These are phyloP conservation scores for Syncephalastrum sp. DNA, from an alignment of 371 early-diverging fungal species.

Conservation along the genomic window DNA sequence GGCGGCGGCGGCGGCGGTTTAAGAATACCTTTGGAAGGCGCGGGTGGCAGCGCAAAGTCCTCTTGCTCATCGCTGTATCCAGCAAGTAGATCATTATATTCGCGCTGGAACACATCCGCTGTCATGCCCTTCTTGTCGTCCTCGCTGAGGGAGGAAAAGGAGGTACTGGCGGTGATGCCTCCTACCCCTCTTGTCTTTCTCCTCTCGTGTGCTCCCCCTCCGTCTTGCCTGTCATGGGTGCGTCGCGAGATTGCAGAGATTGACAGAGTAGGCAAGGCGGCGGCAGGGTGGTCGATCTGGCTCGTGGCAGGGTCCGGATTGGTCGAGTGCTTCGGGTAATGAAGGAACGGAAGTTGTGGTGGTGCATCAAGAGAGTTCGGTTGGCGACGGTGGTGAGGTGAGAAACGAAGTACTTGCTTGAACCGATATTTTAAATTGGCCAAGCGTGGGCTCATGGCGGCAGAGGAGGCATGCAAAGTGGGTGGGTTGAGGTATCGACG, in stretches of 20 bases:
- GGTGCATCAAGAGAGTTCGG: neutral
- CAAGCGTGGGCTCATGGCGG: constrained; percentile 1
- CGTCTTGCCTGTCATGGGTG: neutral
- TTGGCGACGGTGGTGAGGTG: neutral
- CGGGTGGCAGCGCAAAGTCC: neutral
- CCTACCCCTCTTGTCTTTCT: no score
- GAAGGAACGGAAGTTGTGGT: no score
- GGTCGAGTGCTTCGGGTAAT: no score
- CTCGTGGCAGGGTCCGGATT: neutral
- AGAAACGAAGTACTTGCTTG: constrained; percentile 3
- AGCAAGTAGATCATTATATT: no score
- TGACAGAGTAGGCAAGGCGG: constrained; percentile 3
- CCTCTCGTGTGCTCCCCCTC: no score
- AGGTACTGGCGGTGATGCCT: neutral
- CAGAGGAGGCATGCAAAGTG: neutral
- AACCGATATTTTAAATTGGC: constrained; percentile 5
- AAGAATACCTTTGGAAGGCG: constrained; percentile 7
- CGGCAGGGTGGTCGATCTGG: constrained; percentile 6
- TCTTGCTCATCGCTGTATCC: no score
- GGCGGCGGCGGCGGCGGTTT: constrained; percentile 1
- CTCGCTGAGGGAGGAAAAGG: neutral
- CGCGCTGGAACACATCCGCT: no score
- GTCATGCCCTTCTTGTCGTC: no score
- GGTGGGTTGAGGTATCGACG: neutral
- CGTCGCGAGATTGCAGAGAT: neutral